These are phyloP conservation scores for Ganoderma meredithae DNA, from an alignment of 1,284 basidiomycete species.

Conservation along the genomic window DNA sequence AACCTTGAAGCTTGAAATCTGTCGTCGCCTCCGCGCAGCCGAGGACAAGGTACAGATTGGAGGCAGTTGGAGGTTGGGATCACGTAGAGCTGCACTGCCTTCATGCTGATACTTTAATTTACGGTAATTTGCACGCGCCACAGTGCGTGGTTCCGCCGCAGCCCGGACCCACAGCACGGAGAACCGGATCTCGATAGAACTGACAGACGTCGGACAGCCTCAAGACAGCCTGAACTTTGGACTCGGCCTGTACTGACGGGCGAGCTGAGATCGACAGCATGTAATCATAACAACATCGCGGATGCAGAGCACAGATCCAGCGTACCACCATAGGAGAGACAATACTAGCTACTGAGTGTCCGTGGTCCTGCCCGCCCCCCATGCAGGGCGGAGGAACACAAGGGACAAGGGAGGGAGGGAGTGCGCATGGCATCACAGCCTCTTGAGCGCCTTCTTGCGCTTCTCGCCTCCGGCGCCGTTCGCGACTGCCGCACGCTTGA, in stretches of 20 bases:
- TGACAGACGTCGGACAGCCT: neutral
- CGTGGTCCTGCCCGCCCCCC: neutral
- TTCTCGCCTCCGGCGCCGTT: slow-evolving; percentile 69
- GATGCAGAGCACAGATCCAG: slow-evolving; percentile 7
- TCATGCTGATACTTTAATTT: neutral
- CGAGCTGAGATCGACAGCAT: neutral
- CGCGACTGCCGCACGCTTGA: slow-evolving; percentile 69
- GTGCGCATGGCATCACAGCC: slow-evolving; percentile 53
- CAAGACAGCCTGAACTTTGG: neutral
- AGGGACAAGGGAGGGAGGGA: neutral
- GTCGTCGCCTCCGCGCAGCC: neutral
- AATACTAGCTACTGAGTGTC: neutral
- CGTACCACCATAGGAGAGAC: neutral
- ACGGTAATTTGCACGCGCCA: neutral
- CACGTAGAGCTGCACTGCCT: neutral
- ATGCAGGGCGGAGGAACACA: neutral
- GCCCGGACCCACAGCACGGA: too few relatives aligned
- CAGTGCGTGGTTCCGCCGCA: too few relatives aligned
- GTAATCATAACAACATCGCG: slow-evolving; percentile 13
- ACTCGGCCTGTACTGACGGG: too few relatives aligned
- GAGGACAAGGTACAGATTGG: neutral
- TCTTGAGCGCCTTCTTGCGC: slow-evolving; percentile 85
- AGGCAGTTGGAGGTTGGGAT: neutral
- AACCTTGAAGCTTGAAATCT: neutral
- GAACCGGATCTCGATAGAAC: neutral